Evolutionary conservation across 2,329 filamentous ascomycete species (phyloP), one percentile per base, ranked within the genome.

Genomic region (Zymoseptoria brevis): DNA sequence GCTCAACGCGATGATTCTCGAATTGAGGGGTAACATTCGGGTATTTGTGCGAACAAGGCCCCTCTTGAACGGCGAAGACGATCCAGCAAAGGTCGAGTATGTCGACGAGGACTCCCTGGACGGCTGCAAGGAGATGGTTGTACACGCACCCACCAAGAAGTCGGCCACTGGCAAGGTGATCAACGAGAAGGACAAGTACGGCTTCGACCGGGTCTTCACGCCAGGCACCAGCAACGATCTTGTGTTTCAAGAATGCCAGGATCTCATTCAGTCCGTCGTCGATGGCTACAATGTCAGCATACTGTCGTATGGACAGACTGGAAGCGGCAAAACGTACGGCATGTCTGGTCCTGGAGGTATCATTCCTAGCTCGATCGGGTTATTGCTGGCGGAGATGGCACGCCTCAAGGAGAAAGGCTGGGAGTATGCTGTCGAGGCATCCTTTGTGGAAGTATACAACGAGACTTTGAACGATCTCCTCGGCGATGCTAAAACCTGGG

Each of bases 211-310:
- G 7, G 92, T 97, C 0, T 99, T 99, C 70, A 82, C 86, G 0
- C 91, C 92, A 0, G 75, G 78, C 0, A 85, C 87, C 1, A 83
- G 87, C 66, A 99, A 99, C 71, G 80, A 84, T 19, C 88, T 96
- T 65, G 87, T 99, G 1, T 99, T 99, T 71, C 90, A 89, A 57
- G 94, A 99, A 72, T 97, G 97, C 71, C 95, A 90, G 58, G 94
- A 99, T 72, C 83, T 99, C 35, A 92, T 99, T 1, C 94, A 99
- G 75, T 96, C 90, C 67, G 94, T 95, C 0, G 81, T 99, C 48
- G 94, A 99, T 70, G 94, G 94, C 1, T 99, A 96, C 78, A 99
- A 97, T 67, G 94, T 99, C 55, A 97, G 93, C 75, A 97, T 99
- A 63, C 96, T 99, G 76, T 96, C 92, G 72, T 99, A 99, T 71